These are phyloP conservation scores for Yamadazyma phyllophila DNA, from an alignment of 805 yeast species.

Conservation along the genomic window DNA sequence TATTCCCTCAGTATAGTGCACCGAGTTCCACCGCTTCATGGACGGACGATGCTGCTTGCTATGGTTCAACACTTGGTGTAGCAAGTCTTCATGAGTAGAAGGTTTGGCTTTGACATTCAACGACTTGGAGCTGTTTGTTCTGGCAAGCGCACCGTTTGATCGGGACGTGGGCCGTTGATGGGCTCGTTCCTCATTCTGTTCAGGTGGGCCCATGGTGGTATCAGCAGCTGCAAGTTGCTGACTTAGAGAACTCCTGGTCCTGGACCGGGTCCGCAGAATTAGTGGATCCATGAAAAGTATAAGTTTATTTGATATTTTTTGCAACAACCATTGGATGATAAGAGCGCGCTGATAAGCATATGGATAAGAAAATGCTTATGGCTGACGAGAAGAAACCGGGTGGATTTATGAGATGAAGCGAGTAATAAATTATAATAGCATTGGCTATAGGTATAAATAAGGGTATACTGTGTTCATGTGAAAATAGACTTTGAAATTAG, in stretches of 20 bases:
- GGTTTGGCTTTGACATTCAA: not conserved
- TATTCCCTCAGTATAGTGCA: slow-evolving; percentile 10
- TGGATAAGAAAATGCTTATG: not conserved
- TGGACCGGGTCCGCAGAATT: slow-evolving; percentile 4
- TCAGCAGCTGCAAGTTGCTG: too few relatives aligned
- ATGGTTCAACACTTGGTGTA: slow-evolving; percentile 1
- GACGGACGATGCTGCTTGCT: slow-evolving; percentile 6
- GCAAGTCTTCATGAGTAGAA: not conserved
- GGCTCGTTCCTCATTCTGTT: too few relatives aligned
- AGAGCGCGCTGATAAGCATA: not conserved
- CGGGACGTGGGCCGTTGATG: too few relatives aligned
- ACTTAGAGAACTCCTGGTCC: slow-evolving; percentile 2
- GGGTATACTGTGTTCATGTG: too few relatives aligned
- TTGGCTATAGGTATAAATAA: too few relatives aligned
- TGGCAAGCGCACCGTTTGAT: not conserved
- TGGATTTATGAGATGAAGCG: too few relatives aligned
- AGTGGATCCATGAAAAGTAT: slow-evolving; percentile 1
- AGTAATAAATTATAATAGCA: too few relatives aligned
- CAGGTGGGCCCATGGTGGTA: too few relatives aligned
- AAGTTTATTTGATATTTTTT: not conserved
- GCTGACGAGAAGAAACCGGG: not conserved
- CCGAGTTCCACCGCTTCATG: slow-evolving; percentile 16
- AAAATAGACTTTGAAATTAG: too few relatives aligned
- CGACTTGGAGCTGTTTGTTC: not conserved
- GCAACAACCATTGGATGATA: slow-evolving; percentile 3